Base-by-base conservation (phyloP, 2,329 filamentous ascomycete genomes). In the Dothidotthia symphoricarpi region DNA sequence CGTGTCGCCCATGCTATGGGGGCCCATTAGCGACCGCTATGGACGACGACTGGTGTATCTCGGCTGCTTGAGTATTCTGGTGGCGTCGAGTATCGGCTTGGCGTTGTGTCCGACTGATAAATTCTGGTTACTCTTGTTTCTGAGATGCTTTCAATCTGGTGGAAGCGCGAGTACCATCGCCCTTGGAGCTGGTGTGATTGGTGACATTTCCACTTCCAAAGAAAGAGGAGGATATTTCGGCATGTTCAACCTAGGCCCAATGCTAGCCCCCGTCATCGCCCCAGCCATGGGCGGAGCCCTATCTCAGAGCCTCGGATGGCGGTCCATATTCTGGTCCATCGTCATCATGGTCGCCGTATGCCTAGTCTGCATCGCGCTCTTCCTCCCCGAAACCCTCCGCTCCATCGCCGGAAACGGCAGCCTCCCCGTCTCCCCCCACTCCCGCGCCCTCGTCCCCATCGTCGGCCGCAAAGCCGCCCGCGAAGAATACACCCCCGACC, bases 171-270 rank as follows among this genome's bases (percentile, higher is more conserved):
- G 63, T 16, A 71, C 68, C 3, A 70, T 71, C 19, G 57, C 86
- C 0, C 70, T 93, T 1, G 80, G 79, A 0, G 84, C 77, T 44
- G 86, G 81, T 2, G 80, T 88, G 2, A 77, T 90, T 11, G 82
- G 83, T 1, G 87, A 93, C 53, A 75, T 89, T 4, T 75, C 82
- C 0, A 80, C 83, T 0, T 81, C 77, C 30, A 75, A 78, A 0
- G 84, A 91, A 61, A 72, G 87, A 51, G 87, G 86, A 3, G 78
- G 75, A 39, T 90, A 86, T 56, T 83, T 90, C 57, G 69, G 85
- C 80, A 34, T 76, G 82, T 43, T 78, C 83, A 14, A 76, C 75
- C 22, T 73, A 73, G 3, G 81, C 77, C 12, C 56, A 1, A 60
- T 61, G 58, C 44, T 61, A 12, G 48, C 58, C 9, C 44, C 61